phyloP scores from a whole-genome alignment of 192 early-diverging fungal species.

The Coemansia sp. region DNA sequence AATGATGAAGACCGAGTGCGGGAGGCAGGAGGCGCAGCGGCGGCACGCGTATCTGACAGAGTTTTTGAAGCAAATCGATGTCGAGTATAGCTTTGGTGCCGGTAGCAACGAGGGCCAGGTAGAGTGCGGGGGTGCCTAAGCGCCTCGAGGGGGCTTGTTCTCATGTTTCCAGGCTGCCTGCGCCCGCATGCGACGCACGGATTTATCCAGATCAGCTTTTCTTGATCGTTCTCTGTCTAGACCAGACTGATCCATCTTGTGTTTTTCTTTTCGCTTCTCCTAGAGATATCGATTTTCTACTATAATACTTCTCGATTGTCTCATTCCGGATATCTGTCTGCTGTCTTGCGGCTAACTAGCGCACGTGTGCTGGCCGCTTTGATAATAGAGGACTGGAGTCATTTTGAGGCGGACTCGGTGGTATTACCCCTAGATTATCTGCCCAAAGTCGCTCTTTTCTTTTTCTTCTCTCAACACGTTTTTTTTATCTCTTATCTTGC shows the following conservation, averaged over 20 bases:
- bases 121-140: no score
- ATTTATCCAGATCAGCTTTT: no score
- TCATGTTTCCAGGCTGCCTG: no score
- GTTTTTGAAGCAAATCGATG: slow-evolving; percentile 62
- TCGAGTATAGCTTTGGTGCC: slow-evolving; percentile 54
- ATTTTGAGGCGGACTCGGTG: background rate
- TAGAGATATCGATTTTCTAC: background rate
- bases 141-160: no score
- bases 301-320: background rate
- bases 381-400: background rate
- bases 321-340: background rate
- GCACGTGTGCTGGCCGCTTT: background rate
- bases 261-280: background rate
- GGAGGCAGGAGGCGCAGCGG: slow-evolving; percentile 59
- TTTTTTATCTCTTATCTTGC: background rate
- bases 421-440: background rate
- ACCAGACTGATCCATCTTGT: background rate
- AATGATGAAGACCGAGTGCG: slow-evolving; percentile 68
- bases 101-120: background rate
- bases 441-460: background rate
- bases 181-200: no score
- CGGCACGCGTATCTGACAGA: slow-evolving; percentile 61
- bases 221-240: background rate
- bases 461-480: background rate
- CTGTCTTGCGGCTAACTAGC: background rate